Base-by-base conservation (phyloP, 2,329 filamentous ascomycete species). In the Colletotrichum neosansevieriae region DNA sequence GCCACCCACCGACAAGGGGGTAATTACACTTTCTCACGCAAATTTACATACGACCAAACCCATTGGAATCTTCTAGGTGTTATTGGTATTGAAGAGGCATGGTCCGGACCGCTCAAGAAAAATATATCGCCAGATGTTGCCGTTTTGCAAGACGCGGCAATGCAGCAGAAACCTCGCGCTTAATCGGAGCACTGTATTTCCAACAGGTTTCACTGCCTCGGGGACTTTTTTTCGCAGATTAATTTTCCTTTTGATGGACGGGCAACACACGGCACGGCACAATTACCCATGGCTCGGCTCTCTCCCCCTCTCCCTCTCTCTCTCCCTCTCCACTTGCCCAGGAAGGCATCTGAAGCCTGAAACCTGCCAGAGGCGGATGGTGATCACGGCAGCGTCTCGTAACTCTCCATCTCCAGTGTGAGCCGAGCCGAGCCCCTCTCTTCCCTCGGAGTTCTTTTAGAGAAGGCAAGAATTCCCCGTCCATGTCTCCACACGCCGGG, bases 281-380 rank as follows among this genome's bases (percentile, higher is more conserved):
- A 54, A 24, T 54, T 36, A 40, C 38, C 34, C 51, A 54, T 21
- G 32, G 34, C 13, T 19, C 11, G 19, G 1, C 21, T 24, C 21
- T 24, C 21, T 24, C 21, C 4, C 21, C 4, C 21, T 24, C 21
- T 24, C 3, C 2, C 21, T 21, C 21, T 24, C 21, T 24, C 21
- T 24, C 21, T 24, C 21, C 4, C 3, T 2, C 21, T 21, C 53
- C 53, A 40, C 53, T 29, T 57, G 53, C 53, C 36, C 19, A 24
- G 53, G 38, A 57, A 40, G 57, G 44, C 57, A 49, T 59, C 17
- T 50, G 17, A 59, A 59, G 56, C 56, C 40, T 51, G 29, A n/a
- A 50, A n/a, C 47, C 47, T 51, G 47, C 40, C 29, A 50, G 12
- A 57, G 54, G 17, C 54, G 42, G 36, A 57, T 19, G 51, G 34